Percentiles rank a stretch among this genome's conserved stretches.
phyloP scores from a whole-genome alignment of 495 filamentous ascomycete species.

The Aspergillus steynii region DNA sequence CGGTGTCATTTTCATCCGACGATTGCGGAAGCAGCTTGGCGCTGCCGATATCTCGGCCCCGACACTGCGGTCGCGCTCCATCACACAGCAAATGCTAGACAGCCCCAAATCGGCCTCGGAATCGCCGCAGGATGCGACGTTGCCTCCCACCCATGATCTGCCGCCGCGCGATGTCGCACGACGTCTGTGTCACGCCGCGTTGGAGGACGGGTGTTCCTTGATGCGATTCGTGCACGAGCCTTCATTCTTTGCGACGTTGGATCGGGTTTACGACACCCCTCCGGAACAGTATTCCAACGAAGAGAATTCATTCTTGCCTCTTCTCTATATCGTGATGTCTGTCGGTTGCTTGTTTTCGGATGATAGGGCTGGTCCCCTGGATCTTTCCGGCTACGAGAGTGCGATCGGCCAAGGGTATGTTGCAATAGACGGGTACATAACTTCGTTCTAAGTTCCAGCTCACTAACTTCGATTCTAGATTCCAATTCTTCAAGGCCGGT shows the following conservation, averaged over 20 bases:
- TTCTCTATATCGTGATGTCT: slow-evolving; percentile 80
- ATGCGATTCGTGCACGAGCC: slow-evolving; percentile 88
- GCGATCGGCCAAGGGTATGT: slow-evolving; percentile 80
- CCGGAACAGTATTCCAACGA: slow-evolving; percentile 67
- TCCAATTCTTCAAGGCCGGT: slow-evolving; percentile 81
- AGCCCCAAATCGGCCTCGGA: slow-evolving; percentile 69
- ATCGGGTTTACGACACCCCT: slow-evolving; percentile 75
- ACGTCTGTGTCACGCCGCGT: slow-evolving; percentile 70
- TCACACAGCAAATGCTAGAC: slow-evolving; percentile 57
- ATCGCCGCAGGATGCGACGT: slow-evolving; percentile 54
- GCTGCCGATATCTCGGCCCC: slow-evolving; percentile 53
- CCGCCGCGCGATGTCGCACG: slow-evolving; percentile 68
- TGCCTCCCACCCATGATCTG: slow-evolving; percentile 64
- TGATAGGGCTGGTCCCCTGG: slow-evolving; percentile 45
- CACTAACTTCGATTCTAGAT: slow-evolving; percentile 46
- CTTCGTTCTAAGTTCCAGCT: not conserved
- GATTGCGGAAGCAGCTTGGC: slow-evolving; percentile 86
- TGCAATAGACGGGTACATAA: not conserved
- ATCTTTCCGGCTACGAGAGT: slow-evolving; percentile 62
- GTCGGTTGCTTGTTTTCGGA: slow-evolving; percentile 82
- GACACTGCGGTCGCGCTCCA: slow-evolving; percentile 30
- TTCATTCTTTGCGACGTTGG: slow-evolving; percentile 73
- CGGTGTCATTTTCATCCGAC: slow-evolving; percentile 79
- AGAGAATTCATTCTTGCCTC: slow-evolving; percentile 79
- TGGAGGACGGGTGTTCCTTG: slow-evolving; percentile 82